A percentile compares a stretch with the other conserved stretches of the same genome.
These are phyloP conservation scores for Erythrophleum ivorense DNA, from an alignment of 331 rosid genomes.

Conservation along the genomic window DNA sequence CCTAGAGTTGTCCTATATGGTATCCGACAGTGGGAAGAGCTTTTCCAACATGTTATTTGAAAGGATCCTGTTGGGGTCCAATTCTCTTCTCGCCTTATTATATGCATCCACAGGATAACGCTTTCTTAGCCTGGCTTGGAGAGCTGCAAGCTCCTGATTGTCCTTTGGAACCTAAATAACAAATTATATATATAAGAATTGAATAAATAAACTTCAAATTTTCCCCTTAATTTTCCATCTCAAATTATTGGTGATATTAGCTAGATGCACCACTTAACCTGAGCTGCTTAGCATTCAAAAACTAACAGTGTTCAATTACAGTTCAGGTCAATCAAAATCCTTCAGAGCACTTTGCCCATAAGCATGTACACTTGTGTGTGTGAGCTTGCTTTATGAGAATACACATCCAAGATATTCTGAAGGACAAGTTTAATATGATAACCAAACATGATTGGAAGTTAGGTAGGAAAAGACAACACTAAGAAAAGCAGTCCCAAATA, in stretches of 20 bases:
- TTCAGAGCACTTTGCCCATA: not conserved
- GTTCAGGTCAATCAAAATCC: constrained; percentile 22
- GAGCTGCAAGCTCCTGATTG: constrained; percentile 64
- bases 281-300: constrained; percentile 10
- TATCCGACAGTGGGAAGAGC: constrained; percentile 50
- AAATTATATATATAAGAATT: not conserved
- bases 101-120: constrained; percentile 67
- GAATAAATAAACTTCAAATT: not conserved
- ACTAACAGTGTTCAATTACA: constrained; percentile 29
- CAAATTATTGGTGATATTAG: not conserved
- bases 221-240: not conserved
- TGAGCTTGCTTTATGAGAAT: constrained; percentile 11
- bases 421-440: constrained; percentile 16
- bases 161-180: constrained; percentile 22
- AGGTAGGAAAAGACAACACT: constrained; percentile 4
- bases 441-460: constrained; percentile 27
- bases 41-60: constrained; percentile 60
- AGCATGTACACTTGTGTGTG: not conserved
- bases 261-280: constrained; percentile 8
- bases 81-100: constrained; percentile 62
- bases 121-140: constrained; percentile 62
- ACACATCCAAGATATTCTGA: constrained; percentile 6
- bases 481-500: constrained; percentile 31
- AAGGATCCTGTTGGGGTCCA: constrained; percentile 65
- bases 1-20: constrained; percentile 43